Percentiles rank a stretch among this genome's conserved stretches.
Conservation (phyloP, 73 alveolate species). For the Blepharisma stoltei region DNA sequence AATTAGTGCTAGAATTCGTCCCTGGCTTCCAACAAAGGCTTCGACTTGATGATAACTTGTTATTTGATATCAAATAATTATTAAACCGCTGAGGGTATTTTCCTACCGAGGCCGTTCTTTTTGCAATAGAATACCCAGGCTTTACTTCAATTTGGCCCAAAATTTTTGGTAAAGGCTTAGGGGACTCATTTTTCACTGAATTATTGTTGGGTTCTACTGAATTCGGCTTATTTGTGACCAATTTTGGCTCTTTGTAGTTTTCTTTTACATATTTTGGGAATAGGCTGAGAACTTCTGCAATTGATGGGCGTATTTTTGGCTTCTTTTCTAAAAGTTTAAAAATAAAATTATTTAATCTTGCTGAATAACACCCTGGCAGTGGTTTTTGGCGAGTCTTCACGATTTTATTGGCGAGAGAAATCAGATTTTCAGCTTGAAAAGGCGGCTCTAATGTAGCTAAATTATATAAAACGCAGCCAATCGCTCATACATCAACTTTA, state of each 20-base stretch:
- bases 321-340: slow-evolving; percentile 18
- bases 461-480: slow-evolving; percentile 92
- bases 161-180: neutral
- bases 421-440: slow-evolving; percentile 91
- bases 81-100: slow-evolving; percentile 22
- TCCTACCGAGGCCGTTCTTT: neutral
- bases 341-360: neutral
- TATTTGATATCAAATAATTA: slow-evolving; percentile 9
- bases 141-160: too few species aligned
- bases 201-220: too few species aligned
- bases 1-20: neutral
- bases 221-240: neutral
- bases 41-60: neutral
- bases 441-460: slow-evolving; percentile 94
- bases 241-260: neutral
- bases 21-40: neutral
- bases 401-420: slow-evolving; percentile 83
- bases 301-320: slow-evolving; percentile 19
- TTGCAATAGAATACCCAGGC: neutral
- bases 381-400: slow-evolving; percentile 87
- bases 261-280: slow-evolving; percentile 5
- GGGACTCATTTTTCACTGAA: neutral
- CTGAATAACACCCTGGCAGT: slow-evolving; percentile 47
- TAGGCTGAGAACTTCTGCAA: slow-evolving; percentile 1
- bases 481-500: slow-evolving; percentile 97